phyloP scores from a whole-genome alignment of 345 rosid species.

The Pistacia integerrima region DNA sequence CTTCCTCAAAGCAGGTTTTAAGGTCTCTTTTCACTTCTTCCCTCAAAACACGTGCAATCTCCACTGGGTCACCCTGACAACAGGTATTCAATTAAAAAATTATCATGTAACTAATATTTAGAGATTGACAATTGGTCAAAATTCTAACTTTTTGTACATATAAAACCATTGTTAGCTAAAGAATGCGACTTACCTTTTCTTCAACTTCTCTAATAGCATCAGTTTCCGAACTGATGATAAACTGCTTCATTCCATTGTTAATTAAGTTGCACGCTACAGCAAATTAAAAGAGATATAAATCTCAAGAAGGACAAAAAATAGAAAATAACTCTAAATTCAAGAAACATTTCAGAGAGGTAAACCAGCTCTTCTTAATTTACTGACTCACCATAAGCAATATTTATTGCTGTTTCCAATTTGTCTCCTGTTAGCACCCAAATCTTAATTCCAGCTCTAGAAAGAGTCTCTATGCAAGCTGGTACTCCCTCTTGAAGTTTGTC shows the following conservation, averaged over 20 bases:
- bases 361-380: constrained; percentile 2
- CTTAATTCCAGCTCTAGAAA: constrained; percentile 97
- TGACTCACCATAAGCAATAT: constrained; percentile 90
- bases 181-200: constrained; percentile 65
- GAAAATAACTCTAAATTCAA: constrained; percentile 17
- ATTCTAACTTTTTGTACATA: constrained; percentile 14
- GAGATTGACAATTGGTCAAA: constrained; percentile 8
- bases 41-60: constrained; percentile 82
- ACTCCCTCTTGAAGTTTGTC: constrained; percentile 99
- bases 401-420: constrained; percentile 98
- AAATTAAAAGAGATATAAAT: constrained; percentile 26
- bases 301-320: constrained; percentile 2
- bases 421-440: constrained; percentile 99
- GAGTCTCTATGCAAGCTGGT: constrained; percentile 93
- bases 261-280: constrained; percentile 95
- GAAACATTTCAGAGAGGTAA: not conserved
- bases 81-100: constrained; percentile 8
- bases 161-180: constrained; percentile 12
- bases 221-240: constrained; percentile 91
- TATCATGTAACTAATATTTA: not conserved
- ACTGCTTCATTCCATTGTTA: constrained; percentile 95
- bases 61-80: constrained; percentile 90
- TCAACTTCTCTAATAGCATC: constrained; percentile 87
- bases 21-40: constrained; percentile 83
- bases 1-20: constrained; percentile 82